These are phyloP conservation scores for Lactarius psammicola DNA, from an alignment of 768 basidiomycete genomes.

Conservation along the genomic window DNA sequence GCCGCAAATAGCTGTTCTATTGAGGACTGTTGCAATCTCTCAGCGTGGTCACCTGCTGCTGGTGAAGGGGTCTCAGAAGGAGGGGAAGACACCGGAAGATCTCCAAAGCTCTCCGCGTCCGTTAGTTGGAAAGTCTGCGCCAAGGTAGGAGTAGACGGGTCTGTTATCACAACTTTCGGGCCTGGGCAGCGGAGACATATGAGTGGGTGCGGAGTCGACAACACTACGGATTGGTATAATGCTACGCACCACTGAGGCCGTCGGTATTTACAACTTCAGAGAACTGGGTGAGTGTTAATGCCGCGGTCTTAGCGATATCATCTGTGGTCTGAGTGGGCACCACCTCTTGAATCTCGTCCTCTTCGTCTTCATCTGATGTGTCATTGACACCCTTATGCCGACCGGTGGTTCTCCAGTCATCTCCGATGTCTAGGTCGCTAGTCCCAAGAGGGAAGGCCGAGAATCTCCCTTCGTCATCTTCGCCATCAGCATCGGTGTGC, in stretches of 20 bases:
- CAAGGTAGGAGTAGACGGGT: not conserved
- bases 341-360: constrained; percentile 17
- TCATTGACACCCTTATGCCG: not conserved
- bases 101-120: constrained; percentile 27
- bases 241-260: constrained; percentile 9
- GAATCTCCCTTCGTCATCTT: constrained; percentile 17
- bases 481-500: constrained; percentile 19
- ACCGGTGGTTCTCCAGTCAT: constrained; percentile 15
- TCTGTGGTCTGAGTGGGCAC: not conserved
- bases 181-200: not conserved
- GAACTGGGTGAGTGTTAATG: constrained; percentile 3
- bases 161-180: not conserved
- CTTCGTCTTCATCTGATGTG: constrained; percentile 9
- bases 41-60: not conserved
- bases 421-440: constrained; percentile 26
- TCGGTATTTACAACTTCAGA: not conserved
- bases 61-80: constrained; percentile 21
- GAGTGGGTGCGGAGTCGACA: not conserved
- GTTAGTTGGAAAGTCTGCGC: constrained; percentile 16
- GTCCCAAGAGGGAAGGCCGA: constrained; percentile 24
- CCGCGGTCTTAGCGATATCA: constrained; percentile 7
- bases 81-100: constrained; percentile 25
- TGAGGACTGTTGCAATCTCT: constrained; percentile 1
- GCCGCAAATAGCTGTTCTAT: constrained; percentile 23
- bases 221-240: not conserved